Evolutionary conservation across 2,329 filamentous ascomycete genomes (phyloP).

Genomic region (Capronia epimyces): DNA sequence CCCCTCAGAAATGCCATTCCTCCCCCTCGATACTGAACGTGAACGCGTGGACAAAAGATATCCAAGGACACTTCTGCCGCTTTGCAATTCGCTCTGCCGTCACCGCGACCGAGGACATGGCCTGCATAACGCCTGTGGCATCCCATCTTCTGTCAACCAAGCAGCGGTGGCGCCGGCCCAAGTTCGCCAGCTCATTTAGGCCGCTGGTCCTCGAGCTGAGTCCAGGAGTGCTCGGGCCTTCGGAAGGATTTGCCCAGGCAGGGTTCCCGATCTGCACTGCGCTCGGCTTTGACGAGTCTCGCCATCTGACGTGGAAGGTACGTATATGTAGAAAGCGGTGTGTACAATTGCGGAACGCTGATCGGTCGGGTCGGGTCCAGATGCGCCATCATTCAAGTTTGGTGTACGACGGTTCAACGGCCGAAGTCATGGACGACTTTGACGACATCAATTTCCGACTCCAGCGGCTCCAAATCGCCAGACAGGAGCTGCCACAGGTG

Average conservation of each 20-base stretch:
- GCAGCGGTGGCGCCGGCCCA: slow-evolving; percentile 12
- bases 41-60: not conserved
- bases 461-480: not conserved
- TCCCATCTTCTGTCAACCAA: slow-evolving; percentile 9
- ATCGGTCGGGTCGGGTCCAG: no score
- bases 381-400: slow-evolving; percentile 9
- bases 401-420: slow-evolving; percentile 13
- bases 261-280: slow-evolving; percentile 8
- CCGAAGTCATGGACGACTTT: slow-evolving; percentile 4
- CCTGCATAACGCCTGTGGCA: slow-evolving; percentile 15
- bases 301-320: slow-evolving; percentile 16
- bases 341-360: not conserved
- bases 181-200: slow-evolving; percentile 3
- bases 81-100: slow-evolving; percentile 10
- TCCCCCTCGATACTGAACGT: not conserved
- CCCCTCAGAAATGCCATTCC: no score
- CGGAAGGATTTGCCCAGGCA: slow-evolving; percentile 19
- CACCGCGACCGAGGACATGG: slow-evolving; percentile 1
- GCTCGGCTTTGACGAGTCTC: slow-evolving; percentile 14
- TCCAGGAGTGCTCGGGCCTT: slow-evolving; percentile 11
- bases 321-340: not conserved
- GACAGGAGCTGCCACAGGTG: slow-evolving; percentile 10
- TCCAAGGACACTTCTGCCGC: slow-evolving; percentile 11
- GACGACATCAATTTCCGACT: not conserved
- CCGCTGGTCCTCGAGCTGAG: slow-evolving; percentile 11